phyloP scores from a whole-genome alignment of 1,284 basidiomycete genomes.

The Malassezia slooffiae region DNA sequence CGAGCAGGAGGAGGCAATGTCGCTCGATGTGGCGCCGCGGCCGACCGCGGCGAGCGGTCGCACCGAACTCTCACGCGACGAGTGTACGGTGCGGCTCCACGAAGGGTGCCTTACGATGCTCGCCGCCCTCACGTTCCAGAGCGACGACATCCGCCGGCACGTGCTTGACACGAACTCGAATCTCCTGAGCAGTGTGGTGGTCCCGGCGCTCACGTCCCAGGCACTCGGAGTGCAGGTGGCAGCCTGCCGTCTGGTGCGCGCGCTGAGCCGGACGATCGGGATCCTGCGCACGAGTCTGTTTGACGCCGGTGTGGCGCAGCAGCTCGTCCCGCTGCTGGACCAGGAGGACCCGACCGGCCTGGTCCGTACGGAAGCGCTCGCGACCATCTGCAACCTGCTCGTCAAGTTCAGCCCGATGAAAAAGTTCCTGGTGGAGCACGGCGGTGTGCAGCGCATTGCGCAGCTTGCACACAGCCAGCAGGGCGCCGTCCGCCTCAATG shows the following conservation, averaged over 20 bases:
- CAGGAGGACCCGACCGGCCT: slow-evolving; percentile 21
- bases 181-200: slow-evolving; percentile 24
- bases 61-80: slow-evolving; percentile 15
- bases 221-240: slow-evolving; percentile 35
- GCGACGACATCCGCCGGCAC: slow-evolving; percentile 29
- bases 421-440: slow-evolving; percentile 23
- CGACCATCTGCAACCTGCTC: slow-evolving; percentile 36
- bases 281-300: slow-evolving; percentile 35
- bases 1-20: too few species aligned
- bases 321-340: slow-evolving; percentile 26
- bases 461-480: slow-evolving; percentile 12
- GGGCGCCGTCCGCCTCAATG: slow-evolving; percentile 19
- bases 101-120: slow-evolving; percentile 32
- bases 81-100: slow-evolving; percentile 24
- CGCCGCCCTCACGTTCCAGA: slow-evolving; percentile 27
- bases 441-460: slow-evolving; percentile 25
- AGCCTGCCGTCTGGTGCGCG: slow-evolving; percentile 30
- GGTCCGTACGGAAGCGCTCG: slow-evolving; percentile 30
- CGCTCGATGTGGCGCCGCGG: not conserved
- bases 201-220: slow-evolving; percentile 18
- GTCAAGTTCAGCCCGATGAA: slow-evolving; percentile 41
- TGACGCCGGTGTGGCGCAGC: slow-evolving; percentile 33
- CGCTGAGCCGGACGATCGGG: slow-evolving; percentile 31
- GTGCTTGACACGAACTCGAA: slow-evolving; percentile 27
- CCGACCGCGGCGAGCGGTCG: not conserved